Base-by-base conservation (phyloP, 1,284 basidiomycete species). In the Takashimella tepidaria region DNA sequence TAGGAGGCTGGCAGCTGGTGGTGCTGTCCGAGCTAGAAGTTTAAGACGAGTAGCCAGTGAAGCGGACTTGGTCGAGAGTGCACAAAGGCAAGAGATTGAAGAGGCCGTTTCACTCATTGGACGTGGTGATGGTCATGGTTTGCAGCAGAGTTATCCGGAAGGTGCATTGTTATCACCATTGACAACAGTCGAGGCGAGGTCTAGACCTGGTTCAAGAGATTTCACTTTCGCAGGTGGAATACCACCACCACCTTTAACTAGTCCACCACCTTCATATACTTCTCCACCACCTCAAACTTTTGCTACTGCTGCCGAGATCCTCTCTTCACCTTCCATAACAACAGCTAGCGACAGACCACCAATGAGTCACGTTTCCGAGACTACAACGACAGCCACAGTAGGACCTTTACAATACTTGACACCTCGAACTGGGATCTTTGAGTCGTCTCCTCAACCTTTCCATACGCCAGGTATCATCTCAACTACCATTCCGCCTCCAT, bases 21-120 rank as follows among this genome's bases (percentile, higher is more conserved):
- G 62, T 22, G 24, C 64, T n/a, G 55, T 61, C 19, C 56, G 69
- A 6, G 49, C 52, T 21, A 61, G 68, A 16, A 65, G 63, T 26
- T 54, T 76, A 16, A 64, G 73, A 37, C 57, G 73, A n/a, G 63
- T 70, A 3, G 70, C 74, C 1, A 72, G 69, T 45, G 73, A 74
- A 45, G 69, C 68, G 19, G 71, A 76, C 54, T 51, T 76, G 5
- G 53, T 54, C 1, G 67, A 69, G 16, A 25, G 24, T n/a, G 45
- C 55, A 16, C 45, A 22, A 4, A 21, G 45, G 1, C 45, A 41
- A 19, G 48, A 50, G 2, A 8, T 16, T 8, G 31, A 37, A 16
- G 31, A 37, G 16, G 31, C 31, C 10, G 10, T 19, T 46, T 12
- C 51, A 47, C 37, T 47, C 45, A 13, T 40, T 23, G 3, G 40